Conservation (phyloP, 768 basidiomycete genomes). For the Kwoniella heveanensis region DNA sequence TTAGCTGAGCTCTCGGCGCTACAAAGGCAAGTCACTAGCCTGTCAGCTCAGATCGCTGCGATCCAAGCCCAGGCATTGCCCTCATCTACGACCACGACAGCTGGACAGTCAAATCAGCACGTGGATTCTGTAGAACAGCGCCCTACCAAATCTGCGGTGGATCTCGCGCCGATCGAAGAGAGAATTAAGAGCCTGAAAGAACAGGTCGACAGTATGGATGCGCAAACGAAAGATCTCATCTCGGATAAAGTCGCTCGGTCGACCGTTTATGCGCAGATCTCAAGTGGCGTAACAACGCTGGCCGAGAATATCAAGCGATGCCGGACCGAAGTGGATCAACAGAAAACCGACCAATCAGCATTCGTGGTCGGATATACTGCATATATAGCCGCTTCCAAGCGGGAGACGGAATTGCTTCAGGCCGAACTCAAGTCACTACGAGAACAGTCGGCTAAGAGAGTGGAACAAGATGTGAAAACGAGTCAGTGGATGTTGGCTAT, state of each 20-base stretch:
- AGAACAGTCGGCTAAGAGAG: neutral
- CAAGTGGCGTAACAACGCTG: neutral
- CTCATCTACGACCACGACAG: neutral
- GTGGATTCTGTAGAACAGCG: too few relatives aligned
- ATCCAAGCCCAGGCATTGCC: neutral
- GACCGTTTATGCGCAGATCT: conserved; percentile 7
- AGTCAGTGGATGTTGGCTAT: conserved; percentile 7
- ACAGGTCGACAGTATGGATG: neutral
- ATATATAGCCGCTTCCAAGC: neutral
- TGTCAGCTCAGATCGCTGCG: neutral
- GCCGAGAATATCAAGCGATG: conserved; percentile 11
- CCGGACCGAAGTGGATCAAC: neutral
- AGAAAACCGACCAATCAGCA: neutral
- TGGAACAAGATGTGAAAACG: neutral
- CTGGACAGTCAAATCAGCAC: too few relatives aligned
- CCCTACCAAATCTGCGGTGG: neutral
- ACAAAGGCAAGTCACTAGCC: neutral
- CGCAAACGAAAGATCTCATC: neutral
- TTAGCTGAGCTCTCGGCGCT: neutral
- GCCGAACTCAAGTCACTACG: conserved; percentile 3
- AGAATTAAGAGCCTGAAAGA: neutral
- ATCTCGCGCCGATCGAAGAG: neutral
- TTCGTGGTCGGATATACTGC: neutral
- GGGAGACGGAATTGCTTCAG: neutral
- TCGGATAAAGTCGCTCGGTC: conserved; percentile 5